Evolutionary conservation across 1,284 basidiomycete genomes (phyloP).

Genomic region (Pseudozyma sp.): DNA sequence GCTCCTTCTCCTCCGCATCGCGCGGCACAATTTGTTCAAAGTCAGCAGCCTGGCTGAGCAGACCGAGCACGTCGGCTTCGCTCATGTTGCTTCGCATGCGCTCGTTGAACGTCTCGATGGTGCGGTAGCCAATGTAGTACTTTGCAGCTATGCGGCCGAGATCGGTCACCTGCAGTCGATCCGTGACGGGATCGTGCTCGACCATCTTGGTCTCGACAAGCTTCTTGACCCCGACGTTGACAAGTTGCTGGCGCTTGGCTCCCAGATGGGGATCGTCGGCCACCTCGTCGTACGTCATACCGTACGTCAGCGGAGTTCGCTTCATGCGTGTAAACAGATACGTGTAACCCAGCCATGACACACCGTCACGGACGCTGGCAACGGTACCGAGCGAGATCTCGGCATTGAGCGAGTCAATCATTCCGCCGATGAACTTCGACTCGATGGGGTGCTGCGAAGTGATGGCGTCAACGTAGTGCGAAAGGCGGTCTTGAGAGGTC

Average conservation of each 20-base stretch:
- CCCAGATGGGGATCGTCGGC: slow-evolving; percentile 83
- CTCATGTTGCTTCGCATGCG: slow-evolving; percentile 86
- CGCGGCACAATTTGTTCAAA: slow-evolving; percentile 95
- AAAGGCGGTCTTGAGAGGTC: slow-evolving; percentile 90
- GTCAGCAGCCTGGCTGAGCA: slow-evolving; percentile 93
- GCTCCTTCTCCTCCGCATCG: slow-evolving; percentile 87
- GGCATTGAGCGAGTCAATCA: slow-evolving; percentile 93
- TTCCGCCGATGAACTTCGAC: slow-evolving; percentile 85
- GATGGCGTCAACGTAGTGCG: slow-evolving; percentile 90
- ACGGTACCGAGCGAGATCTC: slow-evolving; percentile 97
- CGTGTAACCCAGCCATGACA: slow-evolving; percentile 96
- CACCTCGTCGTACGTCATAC: slow-evolving; percentile 81
- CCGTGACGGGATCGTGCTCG: slow-evolving; percentile 76
- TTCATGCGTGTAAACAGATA: slow-evolving; percentile 96
- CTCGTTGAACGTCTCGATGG: slow-evolving; percentile 89
- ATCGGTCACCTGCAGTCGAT: slow-evolving; percentile 82
- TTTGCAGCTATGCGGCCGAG: slow-evolving; percentile 93
- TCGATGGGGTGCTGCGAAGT: slow-evolving; percentile 94
- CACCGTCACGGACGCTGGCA: slow-evolving; percentile 84
- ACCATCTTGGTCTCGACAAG: slow-evolving; percentile 88
- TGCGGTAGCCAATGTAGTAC: slow-evolving; percentile 90
- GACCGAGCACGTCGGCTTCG: slow-evolving; percentile 88
- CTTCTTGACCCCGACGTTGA: slow-evolving; percentile 77
- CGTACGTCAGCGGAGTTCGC: slow-evolving; percentile 88
- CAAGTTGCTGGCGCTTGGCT: slow-evolving; percentile 79